Conservation (phyloP, 129 eudicot species). For the Deinandra increscens region DNA sequence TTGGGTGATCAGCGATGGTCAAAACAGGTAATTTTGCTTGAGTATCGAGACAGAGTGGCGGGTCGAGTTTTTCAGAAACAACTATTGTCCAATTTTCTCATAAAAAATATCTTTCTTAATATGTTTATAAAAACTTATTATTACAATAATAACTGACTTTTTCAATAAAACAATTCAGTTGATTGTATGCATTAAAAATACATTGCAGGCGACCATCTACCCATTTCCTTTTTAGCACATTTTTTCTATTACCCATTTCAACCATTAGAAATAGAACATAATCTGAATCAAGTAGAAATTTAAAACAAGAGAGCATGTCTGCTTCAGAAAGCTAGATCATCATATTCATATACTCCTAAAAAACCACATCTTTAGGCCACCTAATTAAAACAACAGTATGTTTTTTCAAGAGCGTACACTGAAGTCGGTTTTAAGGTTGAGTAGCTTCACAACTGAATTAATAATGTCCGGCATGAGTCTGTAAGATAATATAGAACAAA, state of each 20-base stretch:
- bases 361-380: background rate
- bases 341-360: background rate
- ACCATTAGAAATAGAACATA: too few species aligned
- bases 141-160: background rate
- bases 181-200: background rate
- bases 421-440: constrained; percentile 43
- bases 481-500: constrained; percentile 31
- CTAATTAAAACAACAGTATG: background rate
- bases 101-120: background rate
- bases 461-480: constrained; percentile 74
- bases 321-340: background rate
- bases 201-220: background rate
- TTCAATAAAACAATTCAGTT: background rate
- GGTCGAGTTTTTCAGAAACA: background rate
- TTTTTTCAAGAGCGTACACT: constrained; percentile 45
- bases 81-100: background rate
- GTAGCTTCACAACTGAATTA: constrained; percentile 52
- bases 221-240: background rate
- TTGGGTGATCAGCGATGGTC: background rate
- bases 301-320: constrained; percentile 2
- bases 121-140: background rate
- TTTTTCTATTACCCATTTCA: background rate
- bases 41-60: background rate
- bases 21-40: background rate
- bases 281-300: background rate